Evolutionary conservation across 1,284 basidiomycete genomes (phyloP).

Genomic region (Naganishia sp.): DNA sequence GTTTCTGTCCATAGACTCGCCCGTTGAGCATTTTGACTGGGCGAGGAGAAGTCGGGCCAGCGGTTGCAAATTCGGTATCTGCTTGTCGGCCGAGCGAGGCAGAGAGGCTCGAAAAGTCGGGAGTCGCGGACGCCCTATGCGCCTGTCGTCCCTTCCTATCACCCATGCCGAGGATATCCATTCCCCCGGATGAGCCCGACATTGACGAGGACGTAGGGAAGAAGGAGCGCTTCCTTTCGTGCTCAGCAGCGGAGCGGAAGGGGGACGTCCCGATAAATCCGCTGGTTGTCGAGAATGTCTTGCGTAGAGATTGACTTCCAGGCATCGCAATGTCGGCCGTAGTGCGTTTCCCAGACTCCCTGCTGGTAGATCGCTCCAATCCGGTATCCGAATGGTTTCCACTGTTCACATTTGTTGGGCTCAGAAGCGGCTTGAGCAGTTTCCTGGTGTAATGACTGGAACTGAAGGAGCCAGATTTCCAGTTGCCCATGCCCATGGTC

Average conservation of each 20-base stretch:
- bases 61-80: slow-evolving; percentile 23
- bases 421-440: slow-evolving; percentile 39
- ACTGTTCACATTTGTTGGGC: slow-evolving; percentile 35
- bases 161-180: slow-evolving; percentile 2
- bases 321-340: slow-evolving; percentile 16
- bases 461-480: slow-evolving; percentile 38
- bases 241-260: slow-evolving; percentile 44
- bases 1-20: slow-evolving; percentile 50
- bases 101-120: slow-evolving; percentile 29
- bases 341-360: slow-evolving; percentile 3
- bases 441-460: slow-evolving; percentile 43
- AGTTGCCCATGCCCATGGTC: slow-evolving; percentile 39
- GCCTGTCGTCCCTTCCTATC: slow-evolving; percentile 11
- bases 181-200: slow-evolving; percentile 23
- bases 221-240: slow-evolving; percentile 42
- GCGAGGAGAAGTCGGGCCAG: slow-evolving; percentile 17
- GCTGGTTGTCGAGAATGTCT: slow-evolving; percentile 47
- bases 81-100: slow-evolving; percentile 24
- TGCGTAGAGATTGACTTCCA: slow-evolving; percentile 47
- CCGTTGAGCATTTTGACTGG: slow-evolving; percentile 52
- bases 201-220: slow-evolving; percentile 34
- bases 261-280: slow-evolving; percentile 49
- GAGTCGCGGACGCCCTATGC: slow-evolving; percentile 14
- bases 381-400: slow-evolving; percentile 37
- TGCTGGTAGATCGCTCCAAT: slow-evolving; percentile 23